Percentiles rank a stretch among this genome's conserved stretches.
These are phyloP conservation scores for Fraxinus anomala DNA, from an alignment of 257 asterid species.

Conservation along the genomic window DNA sequence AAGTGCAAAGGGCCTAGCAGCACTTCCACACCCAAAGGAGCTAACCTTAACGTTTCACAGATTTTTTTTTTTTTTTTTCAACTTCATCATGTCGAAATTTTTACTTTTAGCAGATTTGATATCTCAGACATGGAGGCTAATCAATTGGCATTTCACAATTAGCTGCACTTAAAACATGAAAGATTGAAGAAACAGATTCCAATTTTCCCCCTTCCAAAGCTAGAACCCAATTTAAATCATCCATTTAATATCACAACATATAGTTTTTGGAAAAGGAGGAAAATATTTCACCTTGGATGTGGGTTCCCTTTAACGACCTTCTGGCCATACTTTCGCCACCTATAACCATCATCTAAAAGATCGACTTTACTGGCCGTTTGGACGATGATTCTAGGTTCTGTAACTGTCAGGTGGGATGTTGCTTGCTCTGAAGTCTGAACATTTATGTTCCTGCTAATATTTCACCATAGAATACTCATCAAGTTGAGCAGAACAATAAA, in stretches of 20 bases:
- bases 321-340: conserved; percentile 95
- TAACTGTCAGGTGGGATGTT: conserved; percentile 73
- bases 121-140: not conserved
- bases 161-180: not conserved
- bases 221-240: not conserved
- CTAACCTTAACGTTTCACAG: not conserved
- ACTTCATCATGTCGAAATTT: not conserved
- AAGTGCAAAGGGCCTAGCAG: not conserved
- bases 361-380: conserved; percentile 92
- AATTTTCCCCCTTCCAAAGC: not conserved
- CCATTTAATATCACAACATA: conserved; percentile 3
- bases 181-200: not conserved
- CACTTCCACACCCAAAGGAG: not conserved
- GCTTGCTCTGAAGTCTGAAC: conserved; percentile 57
- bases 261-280: conserved; percentile 2
- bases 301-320: conserved; percentile 97
- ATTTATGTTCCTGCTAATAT: conserved; percentile 55
- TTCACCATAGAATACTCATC: not conserved
- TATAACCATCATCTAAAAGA: conserved; percentile 88
- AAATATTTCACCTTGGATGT: conserved; percentile 63
- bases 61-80: too few relatives aligned
- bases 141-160: not conserved
- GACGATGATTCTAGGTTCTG: conserved; percentile 87
- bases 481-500: not conserved
- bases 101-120: not conserved